Percentiles rank a stretch among this genome's conserved stretches.
phyloP scores from a whole-genome alignment of 306 rosid genomes.

The Fagus crenata region DNA sequence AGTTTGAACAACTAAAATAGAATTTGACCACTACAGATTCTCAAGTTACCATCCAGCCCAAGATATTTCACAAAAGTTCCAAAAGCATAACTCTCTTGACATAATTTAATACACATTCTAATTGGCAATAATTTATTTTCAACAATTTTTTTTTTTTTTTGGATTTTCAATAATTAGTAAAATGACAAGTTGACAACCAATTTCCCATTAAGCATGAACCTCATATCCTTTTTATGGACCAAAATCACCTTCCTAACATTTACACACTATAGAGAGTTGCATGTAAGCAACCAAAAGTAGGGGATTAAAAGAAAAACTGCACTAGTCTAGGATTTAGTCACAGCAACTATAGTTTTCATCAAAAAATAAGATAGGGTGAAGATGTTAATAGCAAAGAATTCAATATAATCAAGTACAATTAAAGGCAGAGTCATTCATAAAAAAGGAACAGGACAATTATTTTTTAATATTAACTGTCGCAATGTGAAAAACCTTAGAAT shows the following conservation, averaged over 20 bases:
- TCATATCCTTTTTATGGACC: not conserved
- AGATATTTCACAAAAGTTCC: not conserved
- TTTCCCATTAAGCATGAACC: not conserved
- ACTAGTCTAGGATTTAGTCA: not conserved
- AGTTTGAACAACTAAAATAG: not conserved
- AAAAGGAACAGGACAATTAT: too few relatives aligned
- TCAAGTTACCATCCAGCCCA: not conserved
- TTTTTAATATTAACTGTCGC: too few relatives aligned
- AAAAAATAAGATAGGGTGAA: not conserved
- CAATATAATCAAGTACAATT: not conserved
- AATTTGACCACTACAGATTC: not conserved
- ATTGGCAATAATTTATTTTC: not conserved
- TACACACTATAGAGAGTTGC: not conserved
- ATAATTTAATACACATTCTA: not conserved
- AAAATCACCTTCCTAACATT: too few relatives aligned
- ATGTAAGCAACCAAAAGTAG: not conserved
- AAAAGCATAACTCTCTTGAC: not conserved
- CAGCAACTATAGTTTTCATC: not conserved
- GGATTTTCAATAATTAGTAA: too few relatives aligned
- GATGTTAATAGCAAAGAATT: not conserved
- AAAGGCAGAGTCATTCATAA: not conserved
- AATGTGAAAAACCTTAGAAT: too few relatives aligned
- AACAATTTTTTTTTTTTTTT: not conserved
- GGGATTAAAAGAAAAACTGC: not conserved
- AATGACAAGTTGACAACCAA: not conserved